Evolutionary conservation across 2,329 filamentous ascomycete species (phyloP).

Genomic region (Nigrospora osmanthi): DNA sequence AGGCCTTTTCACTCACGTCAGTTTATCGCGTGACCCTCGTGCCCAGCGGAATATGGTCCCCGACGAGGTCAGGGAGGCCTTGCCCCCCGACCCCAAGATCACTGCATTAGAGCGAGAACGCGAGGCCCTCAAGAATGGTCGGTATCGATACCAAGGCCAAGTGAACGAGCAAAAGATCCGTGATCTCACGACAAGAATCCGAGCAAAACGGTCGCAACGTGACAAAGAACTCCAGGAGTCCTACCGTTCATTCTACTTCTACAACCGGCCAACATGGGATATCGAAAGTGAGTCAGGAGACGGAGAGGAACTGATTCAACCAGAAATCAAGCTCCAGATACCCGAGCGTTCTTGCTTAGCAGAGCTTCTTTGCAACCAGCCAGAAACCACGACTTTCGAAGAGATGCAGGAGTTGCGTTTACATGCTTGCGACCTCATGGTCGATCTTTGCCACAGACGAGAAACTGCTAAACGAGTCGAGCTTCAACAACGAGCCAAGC

Average conservation of each 20-base stretch:
- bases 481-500: too few species aligned
- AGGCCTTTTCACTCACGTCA: constrained; percentile 12
- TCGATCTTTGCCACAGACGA: background rate
- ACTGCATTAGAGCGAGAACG: constrained; percentile 10
- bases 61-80: constrained; percentile 16
- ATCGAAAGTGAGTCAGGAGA: constrained; percentile 14
- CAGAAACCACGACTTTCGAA: constrained; percentile 4
- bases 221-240: constrained; percentile 9
- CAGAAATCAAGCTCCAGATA: constrained; percentile 7
- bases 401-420: constrained; percentile 5
- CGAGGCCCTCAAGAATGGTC: constrained; percentile 12
- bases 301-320: constrained; percentile 7
- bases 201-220: constrained; percentile 10
- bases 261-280: constrained; percentile 16
- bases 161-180: constrained; percentile 14
- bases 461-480: too few species aligned
- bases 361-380: constrained; percentile 8
- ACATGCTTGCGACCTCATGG: constrained; percentile 6
- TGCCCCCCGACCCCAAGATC: constrained; percentile 17
- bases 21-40: constrained; percentile 17
- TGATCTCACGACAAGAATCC: constrained; percentile 1
- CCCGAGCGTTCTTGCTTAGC: constrained; percentile 9
- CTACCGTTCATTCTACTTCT: constrained; percentile 19
- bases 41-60: constrained; percentile 19
- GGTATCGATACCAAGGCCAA: constrained; percentile 12